Conservation (phyloP, 306 rosid genomes). For the Cucumis melo region DNA sequence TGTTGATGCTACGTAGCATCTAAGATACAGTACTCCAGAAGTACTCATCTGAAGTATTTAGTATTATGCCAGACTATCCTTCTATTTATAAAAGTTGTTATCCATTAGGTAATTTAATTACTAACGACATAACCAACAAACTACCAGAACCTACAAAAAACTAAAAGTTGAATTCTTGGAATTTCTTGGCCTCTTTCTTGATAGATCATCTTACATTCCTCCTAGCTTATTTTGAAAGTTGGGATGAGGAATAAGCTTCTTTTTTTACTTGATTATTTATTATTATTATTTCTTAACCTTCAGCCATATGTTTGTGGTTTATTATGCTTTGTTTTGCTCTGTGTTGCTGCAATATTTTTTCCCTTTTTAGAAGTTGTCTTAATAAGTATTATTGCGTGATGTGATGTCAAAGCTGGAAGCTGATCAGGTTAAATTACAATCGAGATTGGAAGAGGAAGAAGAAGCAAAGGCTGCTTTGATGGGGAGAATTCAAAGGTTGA, state of each 20-base stretch:
- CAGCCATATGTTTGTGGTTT: neutral
- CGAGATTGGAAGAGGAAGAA: slow-evolving; percentile 88
- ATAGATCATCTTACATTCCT: neutral
- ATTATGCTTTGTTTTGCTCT: neutral
- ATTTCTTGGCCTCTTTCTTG: neutral
- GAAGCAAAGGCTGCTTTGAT: slow-evolving; percentile 82
- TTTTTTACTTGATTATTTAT: too few species aligned
- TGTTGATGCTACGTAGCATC: neutral
- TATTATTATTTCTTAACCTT: neutral
- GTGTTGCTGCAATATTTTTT: neutral
- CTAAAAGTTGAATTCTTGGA: neutral
- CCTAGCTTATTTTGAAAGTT: neutral
- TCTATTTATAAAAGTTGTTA: neutral
- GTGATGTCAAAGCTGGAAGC: slow-evolving; percentile 67
- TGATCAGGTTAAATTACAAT: slow-evolving; percentile 62
- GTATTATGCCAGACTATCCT: neutral
- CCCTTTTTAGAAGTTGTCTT: neutral
- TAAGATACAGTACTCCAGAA: neutral
- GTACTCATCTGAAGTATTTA: neutral
- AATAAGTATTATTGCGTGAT: slow-evolving; percentile 18
- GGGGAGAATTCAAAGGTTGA: slow-evolving; percentile 82
- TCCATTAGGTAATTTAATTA: neutral
- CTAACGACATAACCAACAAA: neutral
- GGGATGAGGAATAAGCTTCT: neutral
- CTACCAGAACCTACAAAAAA: neutral